phyloP scores from a whole-genome alignment of 352 stramenopile genomes.

The Phytophthora syringae region DNA sequence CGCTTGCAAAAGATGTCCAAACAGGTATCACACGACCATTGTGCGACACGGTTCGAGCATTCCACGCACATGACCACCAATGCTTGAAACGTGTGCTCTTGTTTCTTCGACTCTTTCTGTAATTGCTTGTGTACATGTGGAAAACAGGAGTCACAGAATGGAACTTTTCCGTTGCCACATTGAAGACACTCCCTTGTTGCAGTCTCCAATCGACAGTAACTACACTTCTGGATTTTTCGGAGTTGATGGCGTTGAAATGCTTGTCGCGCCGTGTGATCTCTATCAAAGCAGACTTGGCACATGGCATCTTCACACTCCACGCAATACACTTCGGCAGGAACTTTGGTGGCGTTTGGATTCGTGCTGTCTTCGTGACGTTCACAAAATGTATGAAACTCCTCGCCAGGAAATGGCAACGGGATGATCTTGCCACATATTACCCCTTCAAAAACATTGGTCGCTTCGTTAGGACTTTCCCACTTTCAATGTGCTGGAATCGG shows the following conservation, averaged over 20 bases:
- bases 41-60: conserved; percentile 57
- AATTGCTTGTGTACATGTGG: conserved; percentile 49
- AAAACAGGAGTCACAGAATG: conserved; percentile 76
- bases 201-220: conserved; percentile 58
- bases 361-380: conserved; percentile 66
- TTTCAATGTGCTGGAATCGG: conserved; percentile 51
- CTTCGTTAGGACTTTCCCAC: conserved; percentile 39
- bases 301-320: conserved; percentile 75
- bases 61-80: conserved; percentile 76
- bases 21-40: conserved; percentile 73
- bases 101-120: neutral
- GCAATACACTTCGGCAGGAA: conserved; percentile 64
- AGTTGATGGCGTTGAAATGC: conserved; percentile 53
- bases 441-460: conserved; percentile 60
- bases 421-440: conserved; percentile 56
- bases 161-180: conserved; percentile 68
- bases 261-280: conserved; percentile 60
- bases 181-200: conserved; percentile 69
- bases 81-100: conserved; percentile 50
- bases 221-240: conserved; percentile 50
- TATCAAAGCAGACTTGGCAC: conserved; percentile 65
- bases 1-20: conserved; percentile 75
- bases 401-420: conserved; percentile 68
- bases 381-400: conserved; percentile 74
- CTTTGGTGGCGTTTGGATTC: conserved; percentile 18